Conservation (phyloP, 352 stramenopile genomes). For the Peronospora destructor region DNA sequence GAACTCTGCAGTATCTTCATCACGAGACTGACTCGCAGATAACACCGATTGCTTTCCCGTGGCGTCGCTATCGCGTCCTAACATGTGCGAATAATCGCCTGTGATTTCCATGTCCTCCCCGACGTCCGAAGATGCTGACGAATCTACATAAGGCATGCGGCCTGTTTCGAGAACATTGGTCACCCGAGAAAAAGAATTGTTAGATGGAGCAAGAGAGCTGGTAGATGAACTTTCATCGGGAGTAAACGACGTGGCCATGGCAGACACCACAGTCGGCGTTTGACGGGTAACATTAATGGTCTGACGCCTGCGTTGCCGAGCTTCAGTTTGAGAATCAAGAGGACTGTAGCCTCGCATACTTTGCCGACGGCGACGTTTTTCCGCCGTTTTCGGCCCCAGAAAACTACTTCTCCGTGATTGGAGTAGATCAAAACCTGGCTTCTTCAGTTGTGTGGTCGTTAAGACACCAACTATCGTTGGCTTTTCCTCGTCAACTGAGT, state of each 20-base stretch:
- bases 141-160: conserved; percentile 58
- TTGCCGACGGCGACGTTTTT: conserved; percentile 42
- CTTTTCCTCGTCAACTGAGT: conserved; percentile 47
- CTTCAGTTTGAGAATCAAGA: conserved; percentile 67
- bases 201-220: conserved; percentile 12
- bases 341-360: conserved; percentile 73
- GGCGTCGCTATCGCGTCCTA: conserved; percentile 10
- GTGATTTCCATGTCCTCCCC: conserved; percentile 86
- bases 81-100: conserved; percentile 49
- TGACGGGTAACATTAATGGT: conserved; percentile 28
- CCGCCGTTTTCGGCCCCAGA: conserved; percentile 21
- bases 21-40: conserved; percentile 11
- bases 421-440: conserved; percentile 25
- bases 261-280: conserved; percentile 3
- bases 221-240: conserved; percentile 1
- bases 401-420: conserved; percentile 29
- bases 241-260: conserved; percentile 8
- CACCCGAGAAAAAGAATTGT: conserved; percentile 46
- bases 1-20: conserved; percentile 57
- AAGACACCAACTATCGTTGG: conserved; percentile 21
- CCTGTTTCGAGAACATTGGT: conserved; percentile 17
- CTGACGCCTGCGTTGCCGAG: conserved; percentile 40
- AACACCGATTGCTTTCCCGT: conserved; percentile 4
- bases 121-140: conserved; percentile 67
- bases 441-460: conserved; percentile 13